phyloP scores from a whole-genome alignment of 2,329 filamentous ascomycete species.

The Aspergillus tamarii region DNA sequence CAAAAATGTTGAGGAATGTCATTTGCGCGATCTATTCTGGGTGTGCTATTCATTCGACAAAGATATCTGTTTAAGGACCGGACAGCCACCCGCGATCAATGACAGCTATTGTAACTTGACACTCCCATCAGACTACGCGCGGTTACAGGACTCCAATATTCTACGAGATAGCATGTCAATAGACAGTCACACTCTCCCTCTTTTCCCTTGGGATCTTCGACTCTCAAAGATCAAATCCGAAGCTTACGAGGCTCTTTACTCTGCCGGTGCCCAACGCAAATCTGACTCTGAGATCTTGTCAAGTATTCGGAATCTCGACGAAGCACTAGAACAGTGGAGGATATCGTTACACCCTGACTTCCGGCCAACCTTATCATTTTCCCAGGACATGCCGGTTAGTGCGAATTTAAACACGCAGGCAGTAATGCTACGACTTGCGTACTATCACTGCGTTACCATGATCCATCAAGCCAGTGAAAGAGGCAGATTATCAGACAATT shows the following conservation, averaged over 20 bases:
- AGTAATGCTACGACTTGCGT: slow-evolving; percentile 53
- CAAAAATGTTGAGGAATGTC: slow-evolving; percentile 4
- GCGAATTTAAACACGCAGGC: slow-evolving; percentile 42
- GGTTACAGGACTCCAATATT: slow-evolving; percentile 16
- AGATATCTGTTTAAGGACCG: slow-evolving; percentile 19
- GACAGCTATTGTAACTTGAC: slow-evolving; percentile 53
- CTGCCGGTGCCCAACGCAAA: slow-evolving; percentile 45
- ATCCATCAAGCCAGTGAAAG: slow-evolving; percentile 47
- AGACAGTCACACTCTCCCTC: slow-evolving; percentile 22
- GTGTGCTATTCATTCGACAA: slow-evolving; percentile 24
- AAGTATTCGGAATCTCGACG: slow-evolving; percentile 55
- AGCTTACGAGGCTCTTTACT: slow-evolving; percentile 50
- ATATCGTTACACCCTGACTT: slow-evolving; percentile 44
- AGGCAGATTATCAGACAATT: too few relatives aligned
- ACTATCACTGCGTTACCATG: slow-evolving; percentile 53
- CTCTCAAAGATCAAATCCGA: slow-evolving; percentile 54
- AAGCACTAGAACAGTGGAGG: slow-evolving; percentile 56
- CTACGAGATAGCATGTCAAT: background rate
- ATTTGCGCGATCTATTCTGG: slow-evolving; percentile 24
- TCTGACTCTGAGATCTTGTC: slow-evolving; percentile 52
- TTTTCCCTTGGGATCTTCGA: slow-evolving; percentile 48
- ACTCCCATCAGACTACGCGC: slow-evolving; percentile 42
- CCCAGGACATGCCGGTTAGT: slow-evolving; percentile 17
- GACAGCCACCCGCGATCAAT: slow-evolving; percentile 11
- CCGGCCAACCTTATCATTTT: slow-evolving; percentile 48